phyloP scores from a whole-genome alignment of 495 filamentous ascomycete species.

The Penicillium waksmanii region DNA sequence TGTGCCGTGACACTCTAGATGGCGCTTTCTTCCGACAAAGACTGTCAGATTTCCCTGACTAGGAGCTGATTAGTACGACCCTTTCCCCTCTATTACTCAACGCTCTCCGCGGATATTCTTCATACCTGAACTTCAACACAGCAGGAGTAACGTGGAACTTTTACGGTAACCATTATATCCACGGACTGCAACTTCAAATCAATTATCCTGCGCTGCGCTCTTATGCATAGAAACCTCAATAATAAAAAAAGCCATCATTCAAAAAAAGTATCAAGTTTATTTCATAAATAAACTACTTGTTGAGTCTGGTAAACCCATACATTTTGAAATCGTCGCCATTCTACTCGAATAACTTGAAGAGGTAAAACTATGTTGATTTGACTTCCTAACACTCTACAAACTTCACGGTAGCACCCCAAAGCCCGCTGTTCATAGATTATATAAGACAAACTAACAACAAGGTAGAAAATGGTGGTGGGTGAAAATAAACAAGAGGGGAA shows the following conservation, averaged over 20 bases:
- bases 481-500: neutral
- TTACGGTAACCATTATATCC: no score
- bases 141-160: neutral
- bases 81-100: neutral
- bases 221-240: no score
- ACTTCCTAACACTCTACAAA: neutral
- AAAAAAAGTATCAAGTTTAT: no score
- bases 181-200: neutral
- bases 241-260: no score
- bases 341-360: neutral
- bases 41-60: neutral
- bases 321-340: no score
- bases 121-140: neutral
- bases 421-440: slow-evolving; percentile 3
- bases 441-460: slow-evolving; percentile 1
- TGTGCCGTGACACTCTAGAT: slow-evolving; percentile 54
- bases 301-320: no score
- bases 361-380: neutral
- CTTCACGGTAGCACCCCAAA: neutral
- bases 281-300: no score
- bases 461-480: neutral
- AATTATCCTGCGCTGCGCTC: neutral
- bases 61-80: neutral
- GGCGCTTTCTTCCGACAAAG: neutral
- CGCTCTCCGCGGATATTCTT: neutral